Evolutionary conservation across 345 rosid species (phyloP).

Genomic region (Eucalyptus leucophloia): DNA sequence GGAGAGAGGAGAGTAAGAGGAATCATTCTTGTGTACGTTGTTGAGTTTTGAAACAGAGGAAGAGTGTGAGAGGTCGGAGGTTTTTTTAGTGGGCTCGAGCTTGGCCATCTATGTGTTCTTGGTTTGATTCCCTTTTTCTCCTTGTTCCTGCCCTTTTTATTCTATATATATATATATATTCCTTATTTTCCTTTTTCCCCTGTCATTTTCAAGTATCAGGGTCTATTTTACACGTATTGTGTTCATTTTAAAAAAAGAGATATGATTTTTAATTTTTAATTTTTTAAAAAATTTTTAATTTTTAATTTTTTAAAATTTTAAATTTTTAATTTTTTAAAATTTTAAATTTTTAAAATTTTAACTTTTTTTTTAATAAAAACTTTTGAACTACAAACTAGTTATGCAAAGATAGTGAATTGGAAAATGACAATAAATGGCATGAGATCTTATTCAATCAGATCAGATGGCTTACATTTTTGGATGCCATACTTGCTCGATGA

Average conservation of each 20-base stretch:
- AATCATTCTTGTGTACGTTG: neutral
- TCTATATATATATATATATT: too few relatives aligned
- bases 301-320: too few relatives aligned
- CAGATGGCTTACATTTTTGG: neutral
- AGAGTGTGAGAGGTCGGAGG: neutral
- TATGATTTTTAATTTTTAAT: too few relatives aligned
- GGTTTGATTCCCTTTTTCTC: neutral
- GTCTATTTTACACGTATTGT: neutral
- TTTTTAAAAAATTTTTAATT: too few relatives aligned
- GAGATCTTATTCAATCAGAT: too few relatives aligned
- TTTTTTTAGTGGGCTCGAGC: slow-evolving; percentile 40
- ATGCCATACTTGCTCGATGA: neutral
- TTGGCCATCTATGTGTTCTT: slow-evolving; percentile 5
- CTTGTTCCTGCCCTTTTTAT: neutral
- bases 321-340: too few relatives aligned
- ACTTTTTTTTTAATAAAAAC: too few relatives aligned
- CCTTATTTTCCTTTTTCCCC: neutral
- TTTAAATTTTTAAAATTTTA: too few relatives aligned
- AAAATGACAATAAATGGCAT: too few relatives aligned
- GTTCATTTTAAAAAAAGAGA: too few relatives aligned
- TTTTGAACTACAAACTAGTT: neutral
- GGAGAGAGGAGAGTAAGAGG: neutral
- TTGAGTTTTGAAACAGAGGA: neutral
- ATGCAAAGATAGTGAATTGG: too few relatives aligned
- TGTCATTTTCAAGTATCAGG: neutral